Conservation (phyloP, 176 grass and related monocot genomes). For the Eragrostis curvula region DNA sequence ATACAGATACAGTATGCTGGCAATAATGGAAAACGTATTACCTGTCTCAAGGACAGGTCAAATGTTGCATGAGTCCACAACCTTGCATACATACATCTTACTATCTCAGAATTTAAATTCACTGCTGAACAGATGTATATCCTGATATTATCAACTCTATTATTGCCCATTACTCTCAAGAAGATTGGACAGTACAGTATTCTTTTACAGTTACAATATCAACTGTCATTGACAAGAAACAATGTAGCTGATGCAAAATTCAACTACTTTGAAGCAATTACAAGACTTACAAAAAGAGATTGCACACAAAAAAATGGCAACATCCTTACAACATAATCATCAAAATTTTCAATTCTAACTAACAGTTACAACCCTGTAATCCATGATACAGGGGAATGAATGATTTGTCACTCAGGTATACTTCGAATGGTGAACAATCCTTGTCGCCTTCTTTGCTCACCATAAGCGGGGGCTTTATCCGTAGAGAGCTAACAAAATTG, state of each 20-base stretch:
- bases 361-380: conserved; percentile 40
- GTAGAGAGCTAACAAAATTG: conserved; percentile 17
- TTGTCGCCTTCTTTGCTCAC: conserved; percentile 24
- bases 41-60: conserved; percentile 5
- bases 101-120: conserved; percentile 4
- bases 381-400: conserved; percentile 37
- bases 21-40: background rate
- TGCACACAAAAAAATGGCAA: conserved; percentile 16
- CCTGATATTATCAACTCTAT: background rate
- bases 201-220: conserved; percentile 4
- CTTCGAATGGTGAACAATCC: background rate
- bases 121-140: background rate
- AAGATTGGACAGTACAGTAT: background rate
- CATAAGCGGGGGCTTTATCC: background rate
- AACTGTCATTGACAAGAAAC: conserved; percentile 26
- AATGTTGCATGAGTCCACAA: background rate
- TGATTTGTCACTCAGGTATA: background rate
- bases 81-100: conserved; percentile 19
- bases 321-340: conserved; percentile 27
- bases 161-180: background rate
- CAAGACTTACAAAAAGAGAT: background rate
- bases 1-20: conserved; percentile 25
- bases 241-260: background rate
- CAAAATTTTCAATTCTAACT: background rate
- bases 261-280: background rate